phyloP scores from a whole-genome alignment of 371 early-diverging fungal species.

The Entomophthora muscae region DNA sequence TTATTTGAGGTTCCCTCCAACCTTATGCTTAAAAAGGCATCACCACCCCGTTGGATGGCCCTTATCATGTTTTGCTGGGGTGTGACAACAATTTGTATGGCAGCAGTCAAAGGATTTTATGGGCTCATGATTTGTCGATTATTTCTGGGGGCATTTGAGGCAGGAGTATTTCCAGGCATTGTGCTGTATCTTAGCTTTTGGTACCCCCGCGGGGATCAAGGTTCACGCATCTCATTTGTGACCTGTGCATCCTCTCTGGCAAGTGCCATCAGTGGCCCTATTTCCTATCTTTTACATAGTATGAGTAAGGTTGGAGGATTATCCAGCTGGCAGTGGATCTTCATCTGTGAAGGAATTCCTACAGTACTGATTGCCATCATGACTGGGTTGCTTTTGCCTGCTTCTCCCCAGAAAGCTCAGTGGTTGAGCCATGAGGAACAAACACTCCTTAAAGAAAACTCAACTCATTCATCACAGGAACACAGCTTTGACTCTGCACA shows the following conservation, averaged over 20 bases:
- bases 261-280: slow-evolving; percentile 49
- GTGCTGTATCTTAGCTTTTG: slow-evolving; percentile 52
- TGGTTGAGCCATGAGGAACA: slow-evolving; percentile 30
- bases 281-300: slow-evolving; percentile 28
- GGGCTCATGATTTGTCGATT: slow-evolving; percentile 39
- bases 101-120: slow-evolving; percentile 15
- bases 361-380: slow-evolving; percentile 20
- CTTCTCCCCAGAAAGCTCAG: slow-evolving; percentile 28
- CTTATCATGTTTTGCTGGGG: slow-evolving; percentile 44
- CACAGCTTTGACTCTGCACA: slow-evolving; percentile 18
- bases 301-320: slow-evolving; percentile 29
- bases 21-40: slow-evolving; percentile 32
- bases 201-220: slow-evolving; percentile 55
- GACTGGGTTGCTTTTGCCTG: slow-evolving; percentile 31
- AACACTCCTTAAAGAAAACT: slow-evolving; percentile 23
- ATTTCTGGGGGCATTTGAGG: slow-evolving; percentile 49
- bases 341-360: slow-evolving; percentile 26
- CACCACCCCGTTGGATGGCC: slow-evolving; percentile 52
- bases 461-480: slow-evolving; percentile 18
- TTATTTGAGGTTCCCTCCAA: slow-evolving; percentile 48
- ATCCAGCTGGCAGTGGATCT: slow-evolving; percentile 39
- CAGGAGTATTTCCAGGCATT: slow-evolving; percentile 54
- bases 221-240: slow-evolving; percentile 47
- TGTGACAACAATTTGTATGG: slow-evolving; percentile 20
- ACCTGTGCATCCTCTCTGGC: slow-evolving; percentile 40